phyloP scores from a whole-genome alignment of 2,329 filamentous ascomycete species.

The Cladosporium sp. region DNA sequence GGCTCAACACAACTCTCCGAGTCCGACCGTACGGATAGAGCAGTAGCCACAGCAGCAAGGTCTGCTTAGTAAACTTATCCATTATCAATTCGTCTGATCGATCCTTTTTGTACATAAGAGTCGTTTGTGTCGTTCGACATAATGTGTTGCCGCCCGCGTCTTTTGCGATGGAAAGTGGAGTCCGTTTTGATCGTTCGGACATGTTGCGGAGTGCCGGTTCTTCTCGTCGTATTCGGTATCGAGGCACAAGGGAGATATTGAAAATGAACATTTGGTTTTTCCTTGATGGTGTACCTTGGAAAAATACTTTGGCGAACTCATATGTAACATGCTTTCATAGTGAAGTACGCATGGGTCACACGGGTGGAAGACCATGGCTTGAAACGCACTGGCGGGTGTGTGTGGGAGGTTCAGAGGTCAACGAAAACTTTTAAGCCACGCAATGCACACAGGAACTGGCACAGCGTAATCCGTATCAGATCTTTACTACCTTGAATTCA shows the following conservation, averaged over 20 bases:
- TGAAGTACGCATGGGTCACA: too few species aligned
- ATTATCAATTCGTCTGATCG: not conserved
- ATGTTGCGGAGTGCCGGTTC: not conserved
- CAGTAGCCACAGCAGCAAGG: not conserved
- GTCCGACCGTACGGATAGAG: not conserved
- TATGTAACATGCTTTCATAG: too few species aligned
- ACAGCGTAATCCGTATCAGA: not conserved
- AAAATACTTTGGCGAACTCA: too few species aligned
- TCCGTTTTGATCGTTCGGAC: not conserved
- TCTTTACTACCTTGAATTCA: too few species aligned
- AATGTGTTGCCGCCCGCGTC: not conserved
- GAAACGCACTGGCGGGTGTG: too few species aligned
- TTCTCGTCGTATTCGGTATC: not conserved
- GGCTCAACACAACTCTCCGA: constrained; percentile 1
- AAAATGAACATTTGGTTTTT: not conserved
- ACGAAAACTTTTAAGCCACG: too few species aligned
- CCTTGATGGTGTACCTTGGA: not conserved
- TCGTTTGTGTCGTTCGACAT: not conserved
- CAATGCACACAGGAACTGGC: too few species aligned
- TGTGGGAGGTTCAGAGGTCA: too few species aligned
- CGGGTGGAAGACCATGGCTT: too few species aligned
- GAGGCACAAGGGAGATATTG: not conserved
- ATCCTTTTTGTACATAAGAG: not conserved
- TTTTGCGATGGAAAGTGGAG: not conserved
- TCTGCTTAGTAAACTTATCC: not conserved